Evolutionary conservation across 352 stramenopile species (phyloP), one percentile per base, ranked within the genome.

Genomic region (Globisporangium nagaii): DNA sequence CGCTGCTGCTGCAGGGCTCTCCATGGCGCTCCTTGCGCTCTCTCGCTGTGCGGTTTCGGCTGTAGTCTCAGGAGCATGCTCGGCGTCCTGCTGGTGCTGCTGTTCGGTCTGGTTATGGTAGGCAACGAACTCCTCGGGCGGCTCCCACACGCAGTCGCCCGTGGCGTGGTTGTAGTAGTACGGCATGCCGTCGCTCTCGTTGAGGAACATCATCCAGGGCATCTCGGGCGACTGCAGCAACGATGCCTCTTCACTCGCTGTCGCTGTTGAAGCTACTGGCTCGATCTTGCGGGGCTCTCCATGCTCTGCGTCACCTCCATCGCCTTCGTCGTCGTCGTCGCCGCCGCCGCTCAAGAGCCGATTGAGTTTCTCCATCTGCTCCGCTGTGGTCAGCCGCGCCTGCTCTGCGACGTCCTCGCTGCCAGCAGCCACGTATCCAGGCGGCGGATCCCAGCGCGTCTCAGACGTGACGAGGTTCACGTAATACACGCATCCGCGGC

Each of bases 91-190:
- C 10, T 27, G 30, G 40, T 49, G 36, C 7, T 60, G 56, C 22
- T 56, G 35, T 2, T 62, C 36, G 12, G 65, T 48, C n/a, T 73
- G 32, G 7, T 65, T 47, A 30, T 80, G 73, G 22, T 73, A 79
- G 24, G 52, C 70, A 7, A 82, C 35, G 25, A 82, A 89, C 11
- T 79, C 62, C 7, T 67, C 68, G 1, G 80, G 80, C 2, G 75
- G 62, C 13, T 87, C 75, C 80, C 80, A 91, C 17, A 88, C 63
- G 56, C 75, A 88, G 48, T 86, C 70, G 1, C 65, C 66, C 17
- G 74, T 88, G 27, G 67, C 30, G 37, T 76, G 51, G 39, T 89
- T 82, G 57, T 87, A 86, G 58, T 89, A 91, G 56, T 91, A 91
- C 25, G 77, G 75, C 15, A 74, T 53, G 10, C 72, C 74, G 24